Evolutionary conservation across 2,329 filamentous ascomycete genomes (phyloP).

Genomic region (Trichoderma pleuroti): DNA sequence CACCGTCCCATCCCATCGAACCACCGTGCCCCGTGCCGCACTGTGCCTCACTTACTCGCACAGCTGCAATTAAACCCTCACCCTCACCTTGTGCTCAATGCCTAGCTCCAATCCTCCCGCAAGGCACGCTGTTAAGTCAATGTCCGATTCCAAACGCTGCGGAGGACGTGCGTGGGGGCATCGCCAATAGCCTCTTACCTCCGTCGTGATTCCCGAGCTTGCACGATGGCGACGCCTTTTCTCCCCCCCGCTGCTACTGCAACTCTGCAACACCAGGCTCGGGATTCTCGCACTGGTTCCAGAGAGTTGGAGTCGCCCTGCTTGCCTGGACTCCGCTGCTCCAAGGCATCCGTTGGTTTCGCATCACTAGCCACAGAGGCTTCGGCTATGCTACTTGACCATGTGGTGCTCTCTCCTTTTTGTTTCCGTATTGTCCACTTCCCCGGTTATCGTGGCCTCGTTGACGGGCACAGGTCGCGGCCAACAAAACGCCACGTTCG

Average conservation of each 20-base stretch:
- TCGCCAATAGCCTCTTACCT: not conserved
- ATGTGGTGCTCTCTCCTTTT: not conserved
- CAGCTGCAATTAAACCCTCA: conserved; percentile 5
- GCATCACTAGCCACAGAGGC: not conserved
- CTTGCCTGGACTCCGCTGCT: not conserved
- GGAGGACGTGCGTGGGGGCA: not conserved
- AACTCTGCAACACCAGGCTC: not conserved
- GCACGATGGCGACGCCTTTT: not conserved
- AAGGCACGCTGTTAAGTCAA: not conserved
- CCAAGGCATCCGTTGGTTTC: not conserved
- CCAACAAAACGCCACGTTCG: not conserved
- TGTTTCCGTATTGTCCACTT: not conserved
- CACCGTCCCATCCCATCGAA: not conserved
- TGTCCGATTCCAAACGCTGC: not conserved
- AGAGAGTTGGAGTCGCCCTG: conserved; percentile 1
- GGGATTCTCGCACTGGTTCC: not conserved
- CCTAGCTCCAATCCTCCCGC: conserved; percentile 1
- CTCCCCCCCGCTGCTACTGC: not conserved
- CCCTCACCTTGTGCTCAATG: not conserved
- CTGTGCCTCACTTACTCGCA: not conserved
- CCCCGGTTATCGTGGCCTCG: not conserved
- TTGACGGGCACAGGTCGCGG: not conserved
- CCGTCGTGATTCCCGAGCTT: not conserved
- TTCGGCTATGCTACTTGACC: not conserved
- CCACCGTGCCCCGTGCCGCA: not conserved